Base-by-base conservation (phyloP, 257 asterid genomes). In the Solanum rostratum region DNA sequence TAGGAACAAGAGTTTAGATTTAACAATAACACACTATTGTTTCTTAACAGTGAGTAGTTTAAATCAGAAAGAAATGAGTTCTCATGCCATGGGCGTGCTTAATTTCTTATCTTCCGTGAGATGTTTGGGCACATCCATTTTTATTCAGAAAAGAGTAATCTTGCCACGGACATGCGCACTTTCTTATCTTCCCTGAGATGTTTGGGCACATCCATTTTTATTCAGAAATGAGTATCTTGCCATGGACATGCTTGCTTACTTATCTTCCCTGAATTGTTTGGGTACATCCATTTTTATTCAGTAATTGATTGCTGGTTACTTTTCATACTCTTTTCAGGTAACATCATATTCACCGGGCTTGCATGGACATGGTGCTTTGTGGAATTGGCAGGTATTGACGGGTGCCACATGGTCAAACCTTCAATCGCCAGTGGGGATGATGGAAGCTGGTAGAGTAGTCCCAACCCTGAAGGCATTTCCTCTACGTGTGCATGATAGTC, bases 361-460 rank as follows among this genome's bases (percentile, higher is more conserved):
- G 86, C 97, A 91, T 5, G 97, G 99, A 69, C 99, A 95, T 16
- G 99, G 86, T 68, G 98, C 94, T 15, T 15, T 91, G 76, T 95
- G 99, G 99, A 94, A 95, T 81, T 97, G 99, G 99, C 99, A 97
- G 88, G 87, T 89, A 33, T 68, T 91, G 87, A 93, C 98, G 0
- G 98, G 98, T 29, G 97, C 98, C 10, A 94, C 97, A 27, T 97
- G 98, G 99, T 93, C 99, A 14, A 95, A 97, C 89, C 94, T 92
- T 80, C 99, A 97, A 66, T 92, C 97, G 55, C 99, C 95, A 7
- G 89, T 94, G 41, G 98, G 99, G 29, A 80, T 93, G 92, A 86
- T 87, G 70, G 99, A 92, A 85, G 88, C 92, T n/a, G 92, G 90
- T 22, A 86, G 30, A 39, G 94, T 94, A 43, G 91, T 92, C 85